phyloP scores from a whole-genome alignment of 2,329 filamentous ascomycete species.

The Trichoderma arundinaceum region DNA sequence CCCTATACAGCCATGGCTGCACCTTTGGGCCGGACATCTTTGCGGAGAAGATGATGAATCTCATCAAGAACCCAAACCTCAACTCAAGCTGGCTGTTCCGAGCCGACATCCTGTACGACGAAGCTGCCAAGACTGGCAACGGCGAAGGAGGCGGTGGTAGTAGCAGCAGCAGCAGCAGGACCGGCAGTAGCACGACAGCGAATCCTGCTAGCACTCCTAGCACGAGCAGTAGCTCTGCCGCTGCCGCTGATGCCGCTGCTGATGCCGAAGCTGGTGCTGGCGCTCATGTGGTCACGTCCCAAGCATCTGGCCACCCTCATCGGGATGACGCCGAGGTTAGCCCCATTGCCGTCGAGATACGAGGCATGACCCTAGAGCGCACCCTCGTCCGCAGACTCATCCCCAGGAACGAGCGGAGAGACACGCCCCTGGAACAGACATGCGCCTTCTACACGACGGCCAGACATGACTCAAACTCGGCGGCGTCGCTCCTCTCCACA shows the following conservation, averaged over 20 bases:
- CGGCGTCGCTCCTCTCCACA: slow-evolving; percentile 36
- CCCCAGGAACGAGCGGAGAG: slow-evolving; percentile 79
- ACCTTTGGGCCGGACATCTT: slow-evolving; percentile 69
- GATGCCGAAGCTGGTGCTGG: neutral
- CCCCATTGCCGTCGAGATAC: slow-evolving; percentile 35
- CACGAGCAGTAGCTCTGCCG: neutral
- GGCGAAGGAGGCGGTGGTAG: neutral
- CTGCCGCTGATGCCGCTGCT: neutral
- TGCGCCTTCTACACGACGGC: slow-evolving; percentile 69
- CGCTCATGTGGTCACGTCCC: slow-evolving; percentile 26
- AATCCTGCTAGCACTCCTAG: neutral
- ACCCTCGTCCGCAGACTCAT: slow-evolving; percentile 78
- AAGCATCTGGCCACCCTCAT: neutral
- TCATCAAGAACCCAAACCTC: slow-evolving; percentile 79
- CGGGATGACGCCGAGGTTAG: neutral
- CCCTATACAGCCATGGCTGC: slow-evolving; percentile 62
- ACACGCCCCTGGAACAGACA: slow-evolving; percentile 79
- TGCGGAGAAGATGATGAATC: slow-evolving; percentile 70
- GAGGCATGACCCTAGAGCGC: slow-evolving; percentile 54
- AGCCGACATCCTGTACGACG: slow-evolving; percentile 69
- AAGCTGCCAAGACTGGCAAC: slow-evolving; percentile 19
- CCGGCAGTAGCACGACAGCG: neutral
- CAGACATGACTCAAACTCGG: slow-evolving; percentile 3
- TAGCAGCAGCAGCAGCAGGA: slow-evolving; percentile 16
- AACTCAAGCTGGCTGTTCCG: slow-evolving; percentile 79